Evolutionary conservation across 2,329 filamentous ascomycete species (phyloP), one percentile per base, ranked within the genome.

Genomic region (Phialemoniopsis sp.): DNA sequence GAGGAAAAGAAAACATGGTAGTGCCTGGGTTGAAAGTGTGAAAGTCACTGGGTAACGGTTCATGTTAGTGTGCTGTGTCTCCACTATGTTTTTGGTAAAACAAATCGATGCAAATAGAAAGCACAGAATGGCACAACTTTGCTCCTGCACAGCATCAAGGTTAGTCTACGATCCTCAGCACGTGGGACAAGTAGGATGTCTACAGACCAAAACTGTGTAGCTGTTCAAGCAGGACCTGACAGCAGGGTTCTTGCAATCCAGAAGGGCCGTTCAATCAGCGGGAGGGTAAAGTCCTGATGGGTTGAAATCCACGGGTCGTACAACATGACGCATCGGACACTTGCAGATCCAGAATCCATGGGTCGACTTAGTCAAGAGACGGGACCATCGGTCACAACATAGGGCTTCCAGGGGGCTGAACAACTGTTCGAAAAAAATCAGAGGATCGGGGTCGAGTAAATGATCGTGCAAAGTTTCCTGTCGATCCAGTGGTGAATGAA

Each of bases 1-100:
- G 73, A 70, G 70, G 69, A 62, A 72, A 76, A 64, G 73, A 67
- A 71, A 76, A 76, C 59, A 78, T 65, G 63, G 76, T 65, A 46
- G 68, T 63, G 57, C 69, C 64, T 55, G 72, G 72, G 44, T 68
- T 64, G 55, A 68, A 73, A n/a, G n/a, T n/a, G 66, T 74, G 79
- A 60, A 72, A 76, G 46, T 77, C 71, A 70, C 73, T 77, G 66
- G 49, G 53, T 57, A 53, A 56, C 53, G 58, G 46, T 54, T 26
- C 21, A 26, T 64, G 73, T 80, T 72, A 80, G 75, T 80, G 63
- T 72, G 57, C 67, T 69, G 63, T 74, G 65, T 56, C 64, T 63
- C 66, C 65, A 70, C 64, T 63, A 55, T 49, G 48, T 56, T 48
- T 43, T 46, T 52, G 53, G n/a, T n/a, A 50, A 51, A 51, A 50